phyloP scores from a whole-genome alignment of 2,329 filamentous ascomycete genomes.

The Nemania sp. region DNA sequence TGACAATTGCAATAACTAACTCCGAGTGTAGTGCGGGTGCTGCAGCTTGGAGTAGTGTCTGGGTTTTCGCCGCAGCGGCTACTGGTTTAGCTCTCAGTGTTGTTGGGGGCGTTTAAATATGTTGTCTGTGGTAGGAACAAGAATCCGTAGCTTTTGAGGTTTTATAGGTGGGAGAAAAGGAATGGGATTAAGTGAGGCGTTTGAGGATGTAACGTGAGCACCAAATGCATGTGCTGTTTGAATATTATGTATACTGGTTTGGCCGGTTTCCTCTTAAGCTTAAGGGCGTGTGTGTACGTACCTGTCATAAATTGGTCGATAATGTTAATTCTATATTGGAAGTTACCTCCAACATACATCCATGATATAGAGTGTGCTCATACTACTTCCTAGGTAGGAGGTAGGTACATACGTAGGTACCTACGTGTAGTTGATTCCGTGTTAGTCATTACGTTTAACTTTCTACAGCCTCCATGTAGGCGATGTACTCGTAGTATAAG shows the following conservation, averaged over 20 bases:
- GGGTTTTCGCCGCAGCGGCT: slow-evolving; percentile 73
- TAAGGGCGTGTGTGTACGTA: slow-evolving; percentile 24
- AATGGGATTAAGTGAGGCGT: slow-evolving; percentile 1
- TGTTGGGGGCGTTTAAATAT: slow-evolving; percentile 61
- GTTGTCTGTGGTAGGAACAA: neutral
- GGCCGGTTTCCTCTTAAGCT: slow-evolving; percentile 1
- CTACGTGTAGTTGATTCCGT: no score
- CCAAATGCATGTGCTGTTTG: neutral
- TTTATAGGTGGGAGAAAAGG: slow-evolving; percentile 1
- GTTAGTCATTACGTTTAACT: no score
- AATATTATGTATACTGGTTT: slow-evolving; percentile 9
- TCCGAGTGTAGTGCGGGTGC: slow-evolving; percentile 65
- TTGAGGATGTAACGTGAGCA: slow-evolving; percentile 3
- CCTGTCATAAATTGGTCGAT: slow-evolving; percentile 16
- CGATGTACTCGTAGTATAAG: no score
- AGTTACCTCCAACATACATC: no score
- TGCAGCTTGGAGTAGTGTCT: slow-evolving; percentile 77
- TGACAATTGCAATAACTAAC: neutral
- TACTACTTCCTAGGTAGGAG: no score
- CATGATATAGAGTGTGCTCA: neutral
- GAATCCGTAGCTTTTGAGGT: neutral
- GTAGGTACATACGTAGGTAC: no score
- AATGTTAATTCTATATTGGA: slow-evolving; percentile 35
- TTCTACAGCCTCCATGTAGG: no score
- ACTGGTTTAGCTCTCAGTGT: slow-evolving; percentile 68